A percentile compares a stretch with the other conserved stretches of the same genome.
Evolutionary conservation across 192 early-diverging fungal genomes (phyloP).

Genomic region (Coemansia sp.): DNA sequence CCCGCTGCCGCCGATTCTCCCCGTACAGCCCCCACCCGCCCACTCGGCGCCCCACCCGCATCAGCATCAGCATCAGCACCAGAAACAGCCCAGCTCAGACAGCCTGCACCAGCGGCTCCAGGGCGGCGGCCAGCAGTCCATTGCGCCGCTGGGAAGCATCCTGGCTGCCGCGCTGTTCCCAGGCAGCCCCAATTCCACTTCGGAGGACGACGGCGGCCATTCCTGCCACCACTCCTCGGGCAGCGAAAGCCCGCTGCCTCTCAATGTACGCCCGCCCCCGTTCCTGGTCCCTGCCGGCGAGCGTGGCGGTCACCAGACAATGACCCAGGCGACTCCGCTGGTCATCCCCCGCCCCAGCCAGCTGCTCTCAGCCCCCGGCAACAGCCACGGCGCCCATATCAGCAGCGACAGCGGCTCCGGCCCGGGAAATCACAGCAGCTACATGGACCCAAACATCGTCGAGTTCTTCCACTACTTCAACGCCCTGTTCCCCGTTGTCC

Average conservation of each 20-base stretch:
- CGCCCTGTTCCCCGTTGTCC: constrained; percentile 46
- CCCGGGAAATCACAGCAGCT: too few relatives aligned
- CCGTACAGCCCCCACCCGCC: neutral
- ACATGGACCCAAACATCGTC: constrained; percentile 46
- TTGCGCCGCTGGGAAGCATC: constrained; percentile 39
- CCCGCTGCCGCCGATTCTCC: constrained; percentile 35
- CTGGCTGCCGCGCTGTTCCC: constrained; percentile 41
- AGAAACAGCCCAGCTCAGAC: constrained; percentile 1
- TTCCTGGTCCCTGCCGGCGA: constrained; percentile 44
- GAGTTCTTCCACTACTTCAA: constrained; percentile 51
- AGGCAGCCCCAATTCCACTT: constrained; percentile 39
- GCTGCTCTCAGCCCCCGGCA: constrained; percentile 2
- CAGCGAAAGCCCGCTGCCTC: constrained; percentile 42
- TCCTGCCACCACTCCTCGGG: constrained; percentile 44
- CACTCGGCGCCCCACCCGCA: constrained; percentile 5
- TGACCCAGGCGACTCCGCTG: constrained; percentile 41
- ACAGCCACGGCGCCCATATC: neutral
- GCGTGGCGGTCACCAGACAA: constrained; percentile 45
- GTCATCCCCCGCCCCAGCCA: constrained; percentile 40
- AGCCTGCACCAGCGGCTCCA: constrained; percentile 12
- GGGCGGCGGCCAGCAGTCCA: constrained; percentile 12
- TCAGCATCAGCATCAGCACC: constrained; percentile 6
- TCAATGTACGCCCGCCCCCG: constrained; percentile 29
- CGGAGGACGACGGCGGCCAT: constrained; percentile 32
- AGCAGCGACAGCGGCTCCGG: too few relatives aligned